Conservation (phyloP, 2,329 filamentous ascomycete genomes). For the Pestalotiopsis sp. region DNA sequence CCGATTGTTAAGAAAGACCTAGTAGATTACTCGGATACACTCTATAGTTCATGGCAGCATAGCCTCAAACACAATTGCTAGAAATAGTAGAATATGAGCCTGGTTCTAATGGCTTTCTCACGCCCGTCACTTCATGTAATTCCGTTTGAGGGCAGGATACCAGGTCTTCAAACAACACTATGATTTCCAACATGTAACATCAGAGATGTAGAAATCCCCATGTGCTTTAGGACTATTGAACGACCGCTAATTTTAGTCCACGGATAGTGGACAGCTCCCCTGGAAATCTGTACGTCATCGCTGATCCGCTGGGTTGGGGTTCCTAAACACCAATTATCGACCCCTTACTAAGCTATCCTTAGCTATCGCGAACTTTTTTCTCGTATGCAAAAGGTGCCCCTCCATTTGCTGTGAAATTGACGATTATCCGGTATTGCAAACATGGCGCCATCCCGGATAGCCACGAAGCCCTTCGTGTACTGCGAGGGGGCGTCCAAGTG, state of each 20-base stretch:
- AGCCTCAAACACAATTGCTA: no score
- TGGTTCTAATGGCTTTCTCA: no score
- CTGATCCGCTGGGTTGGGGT: neutral
- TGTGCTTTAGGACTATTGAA: neutral
- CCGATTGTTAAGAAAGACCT: no score
- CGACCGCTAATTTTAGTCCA: neutral
- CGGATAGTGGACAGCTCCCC: neutral
- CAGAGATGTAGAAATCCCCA: neutral
- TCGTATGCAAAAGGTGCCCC: neutral
- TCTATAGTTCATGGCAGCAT: no score
- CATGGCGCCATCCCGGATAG: constrained; percentile 22
- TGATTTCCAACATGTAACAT: neutral
- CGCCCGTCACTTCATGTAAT: no score
- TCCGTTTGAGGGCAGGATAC: no score
- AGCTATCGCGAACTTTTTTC: neutral
- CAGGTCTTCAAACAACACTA: no score
- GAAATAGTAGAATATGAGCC: no score
- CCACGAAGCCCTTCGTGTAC: constrained; percentile 29
- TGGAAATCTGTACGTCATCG: neutral
- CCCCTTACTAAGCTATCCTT: neutral
- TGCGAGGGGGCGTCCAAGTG: constrained; percentile 50
- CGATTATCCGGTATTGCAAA: neutral
- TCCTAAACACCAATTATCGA: neutral
- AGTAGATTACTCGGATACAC: no score
- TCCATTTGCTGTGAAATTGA: neutral